These are phyloP conservation scores for Adansonia grandidieri DNA, from an alignment of 441 rosid species.

Conservation along the genomic window DNA sequence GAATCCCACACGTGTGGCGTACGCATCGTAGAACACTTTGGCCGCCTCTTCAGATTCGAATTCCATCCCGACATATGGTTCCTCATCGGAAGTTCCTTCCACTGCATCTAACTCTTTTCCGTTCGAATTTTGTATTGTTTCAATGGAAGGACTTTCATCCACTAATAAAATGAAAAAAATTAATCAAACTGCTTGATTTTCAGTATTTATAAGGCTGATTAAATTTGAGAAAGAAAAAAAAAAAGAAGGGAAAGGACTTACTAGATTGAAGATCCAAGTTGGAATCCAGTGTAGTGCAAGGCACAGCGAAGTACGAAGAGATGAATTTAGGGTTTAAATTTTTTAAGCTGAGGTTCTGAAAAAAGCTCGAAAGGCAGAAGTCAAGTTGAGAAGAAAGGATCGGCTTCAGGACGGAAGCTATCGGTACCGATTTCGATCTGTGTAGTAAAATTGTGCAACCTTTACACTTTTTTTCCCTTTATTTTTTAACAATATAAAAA, in stretches of 20 bases:
- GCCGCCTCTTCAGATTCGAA: slow-evolving; percentile 78
- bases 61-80: slow-evolving; percentile 70
- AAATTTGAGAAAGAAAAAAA: background rate
- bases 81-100: slow-evolving; percentile 41
- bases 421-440: background rate
- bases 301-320: slow-evolving; percentile 2
- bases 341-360: background rate
- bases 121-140: slow-evolving; percentile 40
- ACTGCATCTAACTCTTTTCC: slow-evolving; percentile 39
- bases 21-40: slow-evolving; percentile 63
- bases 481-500: too few species aligned
- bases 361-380: background rate
- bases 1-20: slow-evolving; percentile 63
- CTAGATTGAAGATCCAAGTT: slow-evolving; percentile 20
- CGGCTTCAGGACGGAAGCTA: background rate
- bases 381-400: background rate
- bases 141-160: slow-evolving; percentile 49
- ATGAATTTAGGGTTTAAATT: background rate
- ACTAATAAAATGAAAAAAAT: slow-evolving; percentile 35
- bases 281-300: background rate
- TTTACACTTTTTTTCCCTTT: too few species aligned
- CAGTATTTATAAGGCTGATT: background rate
- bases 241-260: background rate
- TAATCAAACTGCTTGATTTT: background rate
- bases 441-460: background rate